phyloP scores from a whole-genome alignment of 1,284 basidiomycete genomes.

The Puccinia hordei region DNA sequence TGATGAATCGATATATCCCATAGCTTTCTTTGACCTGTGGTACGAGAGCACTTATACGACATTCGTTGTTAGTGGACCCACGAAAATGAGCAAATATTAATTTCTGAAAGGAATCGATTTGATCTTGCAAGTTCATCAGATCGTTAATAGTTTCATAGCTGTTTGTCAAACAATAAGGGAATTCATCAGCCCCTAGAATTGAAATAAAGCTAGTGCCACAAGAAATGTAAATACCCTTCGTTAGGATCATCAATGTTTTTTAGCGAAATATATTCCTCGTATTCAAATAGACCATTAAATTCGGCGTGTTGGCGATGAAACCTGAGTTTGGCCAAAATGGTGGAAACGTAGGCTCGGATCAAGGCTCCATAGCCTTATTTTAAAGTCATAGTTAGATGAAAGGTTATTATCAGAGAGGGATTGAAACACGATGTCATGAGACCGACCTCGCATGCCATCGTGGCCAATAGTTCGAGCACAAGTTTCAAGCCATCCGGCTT shows the following conservation, averaged over 20 bases:
- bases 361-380: constrained; percentile 78
- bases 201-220: neutral
- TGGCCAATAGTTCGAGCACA: constrained; percentile 81
- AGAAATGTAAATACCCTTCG: constrained; percentile 72
- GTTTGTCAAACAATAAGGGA: constrained; percentile 49
- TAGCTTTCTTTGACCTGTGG: constrained; percentile 95
- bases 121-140: constrained; percentile 91
- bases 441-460: constrained; percentile 74
- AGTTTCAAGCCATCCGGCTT: constrained; percentile 93
- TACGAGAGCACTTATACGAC: constrained; percentile 87
- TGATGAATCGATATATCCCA: constrained; percentile 96
- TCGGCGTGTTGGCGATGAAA: constrained; percentile 91
- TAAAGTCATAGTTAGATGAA: constrained; percentile 34
- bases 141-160: constrained; percentile 95
- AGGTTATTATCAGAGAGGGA: constrained; percentile 18
- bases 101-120: constrained; percentile 95
- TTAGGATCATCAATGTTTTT: constrained; percentile 97
- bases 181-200: neutral
- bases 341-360: constrained; percentile 90
- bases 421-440: neutral
- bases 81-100: constrained; percentile 90
- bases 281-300: constrained; percentile 95
- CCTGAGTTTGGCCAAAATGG: constrained; percentile 87
- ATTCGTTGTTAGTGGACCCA: constrained; percentile 87
- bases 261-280: constrained; percentile 91